Evolutionary conservation across 106 monocot species (phyloP).

Genomic region (Cymbidium sinense): DNA sequence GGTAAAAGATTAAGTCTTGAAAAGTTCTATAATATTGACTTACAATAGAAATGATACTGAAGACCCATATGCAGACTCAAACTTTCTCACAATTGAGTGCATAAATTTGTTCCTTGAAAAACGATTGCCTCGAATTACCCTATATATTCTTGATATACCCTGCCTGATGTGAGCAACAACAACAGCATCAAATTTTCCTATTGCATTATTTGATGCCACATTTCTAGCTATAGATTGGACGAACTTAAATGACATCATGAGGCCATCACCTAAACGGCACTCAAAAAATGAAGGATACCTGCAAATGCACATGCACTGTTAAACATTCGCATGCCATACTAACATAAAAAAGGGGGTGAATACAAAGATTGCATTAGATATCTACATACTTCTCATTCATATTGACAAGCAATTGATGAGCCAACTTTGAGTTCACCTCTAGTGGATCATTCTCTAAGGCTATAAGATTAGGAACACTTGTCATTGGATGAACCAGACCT

Average conservation of each 20-base stretch:
- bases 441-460: conserved; percentile 93
- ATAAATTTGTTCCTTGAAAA: conserved; percentile 92
- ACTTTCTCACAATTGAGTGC: conserved; percentile 89
- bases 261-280: conserved; percentile 91
- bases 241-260: conserved; percentile 89
- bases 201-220: conserved; percentile 25
- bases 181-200: conserved; percentile 43
- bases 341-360: background rate
- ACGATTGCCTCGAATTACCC: conserved; percentile 81
- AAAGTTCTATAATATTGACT: conserved; percentile 23
- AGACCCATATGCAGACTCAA: conserved; percentile 75
- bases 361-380: background rate
- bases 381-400: conserved; percentile 96
- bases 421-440: conserved; percentile 79
- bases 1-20: background rate
- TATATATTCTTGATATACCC: conserved; percentile 90
- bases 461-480: conserved; percentile 86
- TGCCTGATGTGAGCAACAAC: conserved; percentile 64
- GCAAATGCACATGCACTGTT: conserved; percentile 11
- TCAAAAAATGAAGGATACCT: conserved; percentile 99
- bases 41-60: conserved; percentile 84
- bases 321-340: background rate
- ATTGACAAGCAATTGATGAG: conserved; percentile 90
- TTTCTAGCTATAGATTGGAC: conserved; percentile 46
- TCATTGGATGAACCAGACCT: conserved; percentile 97